phyloP scores from a whole-genome alignment of 805 yeast species.

The Nakazawaea sp. region DNA sequence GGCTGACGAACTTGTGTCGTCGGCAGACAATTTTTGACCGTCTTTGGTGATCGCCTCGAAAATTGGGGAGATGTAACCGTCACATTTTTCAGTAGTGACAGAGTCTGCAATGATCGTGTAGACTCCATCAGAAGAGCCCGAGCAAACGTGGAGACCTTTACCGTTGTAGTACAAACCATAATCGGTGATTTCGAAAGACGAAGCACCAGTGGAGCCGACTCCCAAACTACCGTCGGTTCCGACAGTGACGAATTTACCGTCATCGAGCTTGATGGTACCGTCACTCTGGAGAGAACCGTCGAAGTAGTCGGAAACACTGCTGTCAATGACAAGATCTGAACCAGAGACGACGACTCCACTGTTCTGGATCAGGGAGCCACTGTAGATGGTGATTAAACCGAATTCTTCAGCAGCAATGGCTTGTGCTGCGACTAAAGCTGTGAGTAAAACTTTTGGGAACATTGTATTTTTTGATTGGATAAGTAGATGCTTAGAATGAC shows the following conservation, averaged over 20 bases:
- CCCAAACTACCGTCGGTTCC: not conserved
- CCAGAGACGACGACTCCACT: conserved; percentile 1
- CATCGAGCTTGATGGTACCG: not conserved
- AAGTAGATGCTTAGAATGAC: too few species aligned
- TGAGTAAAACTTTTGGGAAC: not conserved
- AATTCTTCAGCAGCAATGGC: not conserved
- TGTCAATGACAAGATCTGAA: not conserved
- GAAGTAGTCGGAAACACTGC: not conserved
- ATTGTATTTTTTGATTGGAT: too few species aligned
- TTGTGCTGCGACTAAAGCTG: not conserved
- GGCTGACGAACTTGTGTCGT: not conserved
- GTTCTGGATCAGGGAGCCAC: conserved; percentile 3
- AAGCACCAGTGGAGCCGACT: not conserved
- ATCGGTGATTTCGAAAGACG: not conserved
- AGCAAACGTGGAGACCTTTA: conserved; percentile 1
- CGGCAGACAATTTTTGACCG: too few species aligned
- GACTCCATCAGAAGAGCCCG: not conserved
- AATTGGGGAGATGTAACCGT: not conserved
- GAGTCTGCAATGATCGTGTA: not conserved
- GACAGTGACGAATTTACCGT: not conserved
- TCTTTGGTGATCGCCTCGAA: too few species aligned
- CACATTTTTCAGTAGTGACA: not conserved
- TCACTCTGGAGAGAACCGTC: not conserved
- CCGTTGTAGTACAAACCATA: not conserved
- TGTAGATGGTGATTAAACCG: not conserved